phyloP scores from a whole-genome alignment of 192 early-diverging fungal species.

The Phlyctochytrium planicorne region DNA sequence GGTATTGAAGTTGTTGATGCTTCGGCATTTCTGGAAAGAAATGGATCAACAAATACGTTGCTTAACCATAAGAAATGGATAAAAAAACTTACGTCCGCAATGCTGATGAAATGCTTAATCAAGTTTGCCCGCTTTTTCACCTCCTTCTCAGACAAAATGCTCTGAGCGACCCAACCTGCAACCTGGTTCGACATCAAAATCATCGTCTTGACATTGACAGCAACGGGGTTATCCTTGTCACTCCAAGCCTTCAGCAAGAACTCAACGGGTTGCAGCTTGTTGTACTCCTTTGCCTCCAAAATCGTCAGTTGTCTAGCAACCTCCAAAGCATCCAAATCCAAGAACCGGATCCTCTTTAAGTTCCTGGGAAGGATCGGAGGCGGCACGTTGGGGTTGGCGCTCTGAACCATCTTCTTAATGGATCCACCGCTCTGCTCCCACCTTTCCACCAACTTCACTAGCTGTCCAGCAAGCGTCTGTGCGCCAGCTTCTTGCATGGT shows the following conservation, averaged over 20 bases:
- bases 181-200: conserved; percentile 83
- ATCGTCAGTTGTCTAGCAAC: conserved; percentile 94
- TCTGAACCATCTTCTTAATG: conserved; percentile 25
- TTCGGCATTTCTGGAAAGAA: conserved; percentile 65
- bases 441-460: conserved; percentile 79
- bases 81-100: conserved; percentile 46
- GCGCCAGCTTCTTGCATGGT: conserved; percentile 47
- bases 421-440: conserved; percentile 51
- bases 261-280: conserved; percentile 82
- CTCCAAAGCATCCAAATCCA: conserved; percentile 91
- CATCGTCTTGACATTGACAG: conserved; percentile 84
- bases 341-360: conserved; percentile 71
- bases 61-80: neutral
- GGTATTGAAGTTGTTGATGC: conserved; percentile 93
- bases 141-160: conserved; percentile 72
- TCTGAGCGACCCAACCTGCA: conserved; percentile 84
- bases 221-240: conserved; percentile 40
- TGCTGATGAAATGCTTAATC: conserved; percentile 48
- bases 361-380: conserved; percentile 80
- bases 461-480: conserved; percentile 62
- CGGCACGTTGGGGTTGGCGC: conserved; percentile 47
- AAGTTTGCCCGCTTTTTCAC: conserved; percentile 42
- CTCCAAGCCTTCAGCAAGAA: conserved; percentile 92
- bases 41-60: neutral
- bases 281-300: conserved; percentile 82